A percentile compares a stretch with the other conserved stretches of the same genome.
These are phyloP conservation scores for Stachybotrys chartarum DNA, from an alignment of 2,329 filamentous ascomycete species.

Conservation along the genomic window DNA sequence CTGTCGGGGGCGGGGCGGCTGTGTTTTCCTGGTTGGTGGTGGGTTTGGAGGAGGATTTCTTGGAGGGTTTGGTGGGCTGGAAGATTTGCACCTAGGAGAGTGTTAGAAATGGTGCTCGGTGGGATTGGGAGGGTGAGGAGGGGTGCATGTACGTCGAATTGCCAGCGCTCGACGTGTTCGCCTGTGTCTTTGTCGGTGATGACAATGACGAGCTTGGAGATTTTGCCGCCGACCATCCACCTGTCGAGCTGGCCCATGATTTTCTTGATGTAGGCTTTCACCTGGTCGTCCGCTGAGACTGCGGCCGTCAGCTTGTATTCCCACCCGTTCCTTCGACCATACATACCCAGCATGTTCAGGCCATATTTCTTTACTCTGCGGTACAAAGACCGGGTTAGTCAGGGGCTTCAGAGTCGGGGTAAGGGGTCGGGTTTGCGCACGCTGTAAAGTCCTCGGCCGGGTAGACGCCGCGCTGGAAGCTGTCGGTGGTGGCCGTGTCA, in stretches of 20 bases:
- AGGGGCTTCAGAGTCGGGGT: neutral
- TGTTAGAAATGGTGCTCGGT: conserved; percentile 2
- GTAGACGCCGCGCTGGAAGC: conserved; percentile 80
- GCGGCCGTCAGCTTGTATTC: conserved; percentile 3
- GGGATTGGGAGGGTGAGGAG: neutral
- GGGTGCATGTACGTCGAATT: conserved; percentile 69
- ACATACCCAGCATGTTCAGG: conserved; percentile 82
- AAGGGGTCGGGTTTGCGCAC: conserved; percentile 38
- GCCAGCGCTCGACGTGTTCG: conserved; percentile 94
- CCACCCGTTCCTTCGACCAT: neutral
- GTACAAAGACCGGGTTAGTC: neutral
- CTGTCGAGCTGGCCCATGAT: conserved; percentile 97
- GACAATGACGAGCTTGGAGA: conserved; percentile 93
- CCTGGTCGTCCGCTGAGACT: conserved; percentile 95
- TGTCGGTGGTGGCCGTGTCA: conserved; percentile 21
- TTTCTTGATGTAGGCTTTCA: conserved; percentile 98
- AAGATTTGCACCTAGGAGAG: conserved; percentile 30
- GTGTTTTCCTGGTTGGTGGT: conserved; percentile 62
- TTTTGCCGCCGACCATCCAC: conserved; percentile 97
- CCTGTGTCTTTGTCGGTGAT: conserved; percentile 96
- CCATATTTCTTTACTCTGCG: conserved; percentile 91
- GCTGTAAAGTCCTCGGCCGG: conserved; percentile 95
- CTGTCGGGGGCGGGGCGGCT: conserved; percentile 17
- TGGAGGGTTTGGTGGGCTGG: conserved; percentile 25
- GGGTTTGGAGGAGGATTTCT: conserved; percentile 44